Percentiles rank a stretch among this genome's conserved stretches.
These are phyloP conservation scores for Talaromyces sp. DNA, from an alignment of 2,329 filamentous ascomycete species.

Conservation along the genomic window DNA sequence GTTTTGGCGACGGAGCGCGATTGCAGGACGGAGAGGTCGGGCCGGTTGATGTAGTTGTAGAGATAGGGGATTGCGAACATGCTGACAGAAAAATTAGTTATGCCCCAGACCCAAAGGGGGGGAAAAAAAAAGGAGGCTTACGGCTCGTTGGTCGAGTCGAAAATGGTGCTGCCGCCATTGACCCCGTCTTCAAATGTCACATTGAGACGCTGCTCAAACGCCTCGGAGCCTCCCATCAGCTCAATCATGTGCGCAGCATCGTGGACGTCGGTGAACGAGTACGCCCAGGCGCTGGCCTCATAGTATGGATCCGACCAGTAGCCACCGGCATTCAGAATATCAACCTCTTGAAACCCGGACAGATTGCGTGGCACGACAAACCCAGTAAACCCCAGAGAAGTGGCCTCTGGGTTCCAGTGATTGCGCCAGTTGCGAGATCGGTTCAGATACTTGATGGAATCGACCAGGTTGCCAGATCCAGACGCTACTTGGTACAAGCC, in stretches of 20 bases:
- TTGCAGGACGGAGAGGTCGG: slow-evolving; percentile 41
- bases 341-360: slow-evolving; percentile 63
- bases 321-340: slow-evolving; percentile 62
- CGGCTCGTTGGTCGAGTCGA: slow-evolving; percentile 66
- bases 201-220: slow-evolving; percentile 44
- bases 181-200: slow-evolving; percentile 48
- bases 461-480: slow-evolving; percentile 49
- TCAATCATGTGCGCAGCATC: slow-evolving; percentile 54
- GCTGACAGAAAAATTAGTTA: not conserved
- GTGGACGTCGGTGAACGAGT: slow-evolving; percentile 67
- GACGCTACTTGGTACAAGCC: slow-evolving; percentile 60
- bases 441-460: slow-evolving; percentile 55
- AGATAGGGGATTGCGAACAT: slow-evolving; percentile 49
- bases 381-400: slow-evolving; percentile 58
- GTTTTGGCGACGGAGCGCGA: slow-evolving; percentile 57
- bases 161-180: slow-evolving; percentile 42
- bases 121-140: slow-evolving; percentile 29
- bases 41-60: slow-evolving; percentile 61
- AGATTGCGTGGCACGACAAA: slow-evolving; percentile 66
- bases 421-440: slow-evolving; percentile 64
- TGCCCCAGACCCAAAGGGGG: no score
- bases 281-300: slow-evolving; percentile 68
- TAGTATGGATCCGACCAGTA: slow-evolving; percentile 65
- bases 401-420: slow-evolving; percentile 58
- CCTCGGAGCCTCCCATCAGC: slow-evolving; percentile 48